A percentile compares a stretch with the other conserved stretches of the same genome.
These are phyloP conservation scores for Phlebiopsis gigantea DNA, from an alignment of 768 basidiomycete species.

Conservation along the genomic window DNA sequence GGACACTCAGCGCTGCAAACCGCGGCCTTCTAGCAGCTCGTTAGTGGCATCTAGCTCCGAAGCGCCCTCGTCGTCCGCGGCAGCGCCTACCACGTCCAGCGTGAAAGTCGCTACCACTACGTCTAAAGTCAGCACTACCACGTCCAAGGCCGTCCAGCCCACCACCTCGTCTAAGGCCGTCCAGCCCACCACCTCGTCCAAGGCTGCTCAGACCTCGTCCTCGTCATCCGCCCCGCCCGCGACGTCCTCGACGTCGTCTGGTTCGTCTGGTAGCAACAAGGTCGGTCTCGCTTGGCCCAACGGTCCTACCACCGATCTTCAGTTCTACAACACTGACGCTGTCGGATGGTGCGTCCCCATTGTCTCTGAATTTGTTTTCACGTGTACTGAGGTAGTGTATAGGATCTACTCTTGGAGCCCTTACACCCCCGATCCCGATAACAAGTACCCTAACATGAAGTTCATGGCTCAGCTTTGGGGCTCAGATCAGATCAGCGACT, in stretches of 20 bases:
- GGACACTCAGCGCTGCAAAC: conserved; percentile 50
- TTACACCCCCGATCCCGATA: conserved; percentile 32
- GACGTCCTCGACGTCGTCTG: not conserved
- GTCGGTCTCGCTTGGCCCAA: conserved; percentile 67
- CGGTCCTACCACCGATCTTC: conserved; percentile 42
- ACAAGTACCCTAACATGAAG: conserved; percentile 42
- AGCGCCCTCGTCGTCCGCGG: conserved; percentile 7
- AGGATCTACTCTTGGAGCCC: conserved; percentile 70
- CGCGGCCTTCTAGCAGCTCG: conserved; percentile 31
- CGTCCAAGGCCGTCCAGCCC: conserved; percentile 14
- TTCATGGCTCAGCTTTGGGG: conserved; percentile 74
- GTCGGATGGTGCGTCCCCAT: conserved; percentile 36
- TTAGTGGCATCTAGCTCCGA: conserved; percentile 16
- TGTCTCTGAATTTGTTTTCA: not conserved
- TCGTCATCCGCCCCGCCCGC: conserved; percentile 1
- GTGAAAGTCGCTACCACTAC: too few relatives aligned
- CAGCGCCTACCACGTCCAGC: conserved; percentile 18
- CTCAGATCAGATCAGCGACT: conserved; percentile 40
- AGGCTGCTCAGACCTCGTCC: conserved; percentile 15
- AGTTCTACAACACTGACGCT: conserved; percentile 42
- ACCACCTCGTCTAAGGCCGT: conserved; percentile 14
- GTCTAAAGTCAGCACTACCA: too few relatives aligned
- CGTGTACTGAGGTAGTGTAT: not conserved
- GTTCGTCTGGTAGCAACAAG: conserved; percentile 30
- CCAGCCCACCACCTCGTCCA: conserved; percentile 14